Evolutionary conservation across 306 rosid genomes (phyloP).

Genomic region (Gastrolobium bilobum): DNA sequence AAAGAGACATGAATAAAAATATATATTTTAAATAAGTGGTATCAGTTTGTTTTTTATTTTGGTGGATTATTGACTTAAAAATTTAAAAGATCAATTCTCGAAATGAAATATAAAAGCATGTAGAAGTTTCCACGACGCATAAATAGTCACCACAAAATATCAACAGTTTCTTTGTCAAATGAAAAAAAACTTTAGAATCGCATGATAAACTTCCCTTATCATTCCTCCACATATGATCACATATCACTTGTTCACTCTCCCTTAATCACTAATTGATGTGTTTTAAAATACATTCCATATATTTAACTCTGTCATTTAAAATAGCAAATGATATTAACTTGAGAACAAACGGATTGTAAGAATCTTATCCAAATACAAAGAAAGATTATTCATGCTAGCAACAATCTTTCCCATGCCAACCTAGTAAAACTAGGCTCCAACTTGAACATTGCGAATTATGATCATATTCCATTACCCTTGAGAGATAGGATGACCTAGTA

Average conservation of each 20-base stretch:
- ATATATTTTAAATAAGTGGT: too few relatives aligned
- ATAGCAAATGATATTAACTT: background rate
- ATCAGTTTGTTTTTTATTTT: too few relatives aligned
- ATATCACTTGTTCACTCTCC: background rate
- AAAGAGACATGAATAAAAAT: too few relatives aligned
- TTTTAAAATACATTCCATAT: background rate
- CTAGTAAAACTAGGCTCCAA: background rate
- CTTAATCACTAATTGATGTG: background rate
- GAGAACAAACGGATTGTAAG: background rate
- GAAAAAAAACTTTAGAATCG: background rate
- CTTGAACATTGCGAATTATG: slow-evolving; percentile 4
- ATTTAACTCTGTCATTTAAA: slow-evolving; percentile 3
- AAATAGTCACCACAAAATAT: background rate
- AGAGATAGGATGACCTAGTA: background rate
- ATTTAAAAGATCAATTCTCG: background rate
- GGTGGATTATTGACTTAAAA: background rate
- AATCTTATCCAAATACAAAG: background rate
- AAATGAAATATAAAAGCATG: background rate
- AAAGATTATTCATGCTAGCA: background rate
- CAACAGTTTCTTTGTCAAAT: background rate
- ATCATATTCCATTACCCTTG: background rate
- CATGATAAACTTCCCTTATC: background rate
- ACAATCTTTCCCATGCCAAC: background rate
- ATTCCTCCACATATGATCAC: background rate
- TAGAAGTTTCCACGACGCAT: background rate